phyloP scores from a whole-genome alignment of 352 stramenopile genomes.

The Phytopythium montanum region DNA sequence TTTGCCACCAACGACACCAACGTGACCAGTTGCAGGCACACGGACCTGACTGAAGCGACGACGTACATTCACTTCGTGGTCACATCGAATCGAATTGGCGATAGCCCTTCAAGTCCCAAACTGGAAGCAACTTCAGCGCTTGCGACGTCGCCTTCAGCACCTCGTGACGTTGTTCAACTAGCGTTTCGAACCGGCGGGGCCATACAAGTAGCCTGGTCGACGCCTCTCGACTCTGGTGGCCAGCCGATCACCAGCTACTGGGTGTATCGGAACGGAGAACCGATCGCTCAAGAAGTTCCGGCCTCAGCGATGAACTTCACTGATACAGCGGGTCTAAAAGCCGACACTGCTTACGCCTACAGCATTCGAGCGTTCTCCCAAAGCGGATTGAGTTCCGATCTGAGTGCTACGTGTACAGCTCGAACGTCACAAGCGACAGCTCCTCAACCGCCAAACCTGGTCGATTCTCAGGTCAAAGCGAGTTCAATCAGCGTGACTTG shows the following conservation, averaged over 20 bases:
- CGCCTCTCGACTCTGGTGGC: constrained; percentile 47
- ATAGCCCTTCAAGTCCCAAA: constrained; percentile 27
- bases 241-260: constrained; percentile 40
- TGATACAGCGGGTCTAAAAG: constrained; percentile 28
- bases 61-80: constrained; percentile 46
- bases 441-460: constrained; percentile 18
- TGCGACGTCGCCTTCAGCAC: constrained; percentile 42
- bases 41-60: constrained; percentile 41
- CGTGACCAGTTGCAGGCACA: constrained; percentile 34
- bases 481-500: constrained; percentile 42
- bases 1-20: constrained; percentile 18
- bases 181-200: constrained; percentile 42
- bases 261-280: constrained; percentile 43
- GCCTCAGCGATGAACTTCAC: constrained; percentile 20
- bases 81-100: constrained; percentile 30
- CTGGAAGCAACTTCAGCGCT: constrained; percentile 30
- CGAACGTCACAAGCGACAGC: constrained; percentile 31
- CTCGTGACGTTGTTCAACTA: constrained; percentile 38
- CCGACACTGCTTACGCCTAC: constrained; percentile 45
- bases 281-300: constrained; percentile 22
- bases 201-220: constrained; percentile 55
- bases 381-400: constrained; percentile 32
- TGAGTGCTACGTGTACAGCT: constrained; percentile 29
- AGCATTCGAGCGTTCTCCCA: constrained; percentile 33
- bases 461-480: constrained; percentile 13